Percentiles rank a stretch among this genome's conserved stretches.
Evolutionary conservation across 2,329 filamentous ascomycete genomes (phyloP).

Genomic region (Colletotrichum liriopes): DNA sequence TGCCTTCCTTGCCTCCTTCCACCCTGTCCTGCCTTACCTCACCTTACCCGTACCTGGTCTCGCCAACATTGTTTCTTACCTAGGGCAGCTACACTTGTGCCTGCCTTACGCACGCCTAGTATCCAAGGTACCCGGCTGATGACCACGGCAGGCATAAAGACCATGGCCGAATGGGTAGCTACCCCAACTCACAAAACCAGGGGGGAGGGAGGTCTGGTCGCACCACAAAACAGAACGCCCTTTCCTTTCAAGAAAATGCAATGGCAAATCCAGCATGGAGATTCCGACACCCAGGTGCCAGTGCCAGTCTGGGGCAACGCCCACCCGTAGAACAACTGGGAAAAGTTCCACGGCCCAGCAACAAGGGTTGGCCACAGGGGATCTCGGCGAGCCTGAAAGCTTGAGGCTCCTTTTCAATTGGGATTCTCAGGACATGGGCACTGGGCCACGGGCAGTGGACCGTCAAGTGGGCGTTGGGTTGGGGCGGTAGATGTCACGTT

Average conservation of each 20-base stretch:
- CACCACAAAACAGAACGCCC: background rate
- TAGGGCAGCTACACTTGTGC: background rate
- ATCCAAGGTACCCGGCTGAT: background rate
- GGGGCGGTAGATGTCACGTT: conserved; percentile 5
- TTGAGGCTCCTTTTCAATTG: conserved; percentile 22
- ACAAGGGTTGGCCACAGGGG: conserved; percentile 34
- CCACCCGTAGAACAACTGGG: conserved; percentile 19
- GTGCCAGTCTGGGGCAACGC: conserved; percentile 11
- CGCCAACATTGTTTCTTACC: background rate
- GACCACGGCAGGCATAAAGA: background rate
- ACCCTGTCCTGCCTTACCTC: too few relatives aligned
- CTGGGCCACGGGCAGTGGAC: background rate
- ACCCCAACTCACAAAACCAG: background rate
- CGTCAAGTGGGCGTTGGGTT: conserved; percentile 10
- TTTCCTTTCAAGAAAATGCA: background rate
- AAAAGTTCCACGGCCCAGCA: conserved; percentile 21
- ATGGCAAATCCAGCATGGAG: conserved; percentile 10
- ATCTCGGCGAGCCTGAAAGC: conserved; percentile 31
- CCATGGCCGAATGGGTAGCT: background rate
- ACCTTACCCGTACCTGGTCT: background rate
- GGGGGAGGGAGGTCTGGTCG: background rate
- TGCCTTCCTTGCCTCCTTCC: background rate
- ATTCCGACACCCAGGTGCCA: background rate
- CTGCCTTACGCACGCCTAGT: background rate
- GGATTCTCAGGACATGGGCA: background rate